These are phyloP conservation scores for Allantophomopsis lycopodina DNA, from an alignment of 2,329 filamentous ascomycete species.

Conservation along the genomic window DNA sequence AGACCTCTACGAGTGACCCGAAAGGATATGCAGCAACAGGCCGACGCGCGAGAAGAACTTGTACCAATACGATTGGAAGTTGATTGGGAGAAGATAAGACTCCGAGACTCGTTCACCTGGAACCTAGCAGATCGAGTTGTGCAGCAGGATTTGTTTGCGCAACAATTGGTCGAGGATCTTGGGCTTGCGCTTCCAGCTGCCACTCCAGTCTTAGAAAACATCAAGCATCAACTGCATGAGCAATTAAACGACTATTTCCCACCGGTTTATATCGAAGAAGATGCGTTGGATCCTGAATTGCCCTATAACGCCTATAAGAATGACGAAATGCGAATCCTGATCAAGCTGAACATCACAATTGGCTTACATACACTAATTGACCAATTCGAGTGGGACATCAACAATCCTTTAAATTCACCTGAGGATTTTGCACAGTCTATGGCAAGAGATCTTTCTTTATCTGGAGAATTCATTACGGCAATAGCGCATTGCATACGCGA, in stretches of 20 bases:
- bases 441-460: constrained; percentile 78
- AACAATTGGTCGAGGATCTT: constrained; percentile 85
- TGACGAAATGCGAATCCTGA: constrained; percentile 91
- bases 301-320: constrained; percentile 95
- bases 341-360: constrained; percentile 97
- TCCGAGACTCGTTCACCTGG: constrained; percentile 97
- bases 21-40: constrained; percentile 73
- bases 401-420: constrained; percentile 83
- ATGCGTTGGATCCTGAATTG: constrained; percentile 76
- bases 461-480: constrained; percentile 91
- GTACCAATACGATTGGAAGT: constrained; percentile 87
- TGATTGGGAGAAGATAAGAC: constrained; percentile 87
- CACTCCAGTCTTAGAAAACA: constrained; percentile 46
- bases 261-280: constrained; percentile 79
- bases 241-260: constrained; percentile 91
- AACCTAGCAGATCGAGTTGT: constrained; percentile 87
- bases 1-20: constrained; percentile 59
- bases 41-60: constrained; percentile 81
- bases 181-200: constrained; percentile 60
- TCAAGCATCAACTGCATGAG: constrained; percentile 62
- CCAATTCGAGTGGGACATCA: constrained; percentile 98
- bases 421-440: constrained; percentile 89
- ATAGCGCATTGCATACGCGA: constrained; percentile 97
- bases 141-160: constrained; percentile 67
- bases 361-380: constrained; percentile 88